Base-by-base conservation (phyloP, 306 rosid genomes). In the Vicia villosa region DNA sequence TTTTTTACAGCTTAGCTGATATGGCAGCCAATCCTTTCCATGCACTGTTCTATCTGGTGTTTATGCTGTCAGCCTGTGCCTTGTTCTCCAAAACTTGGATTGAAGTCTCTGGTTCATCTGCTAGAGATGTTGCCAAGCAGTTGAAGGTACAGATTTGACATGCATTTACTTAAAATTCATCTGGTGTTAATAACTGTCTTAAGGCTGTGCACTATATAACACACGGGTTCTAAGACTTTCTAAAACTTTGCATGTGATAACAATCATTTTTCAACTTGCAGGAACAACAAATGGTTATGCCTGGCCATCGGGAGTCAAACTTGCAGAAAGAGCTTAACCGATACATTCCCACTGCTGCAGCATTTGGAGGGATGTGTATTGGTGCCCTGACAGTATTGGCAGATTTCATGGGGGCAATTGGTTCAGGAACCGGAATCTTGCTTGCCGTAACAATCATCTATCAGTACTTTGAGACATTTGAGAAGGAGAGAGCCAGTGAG, bases 251-350 rank as follows among this genome's bases (percentile, higher is more conserved):
- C 95, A 89, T 72, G 97, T 96, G 0, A 96, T 92, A 19, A 92
- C 96, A n/a, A 92, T 89, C 79, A 92, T 92, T 58, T 89, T 89
- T 62, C 97, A 69, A 69, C 68, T 57, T 79, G 70, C 91, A 92
- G 98, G 98, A 92, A 70, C 98, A 92, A 89, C 96, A 87, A 87
- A 92, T 92, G 96, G 96, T 89, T 60, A 89, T 92, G 92, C 98
- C 96, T 8, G 96, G 95, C 40, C 98, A 92, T 64, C 86, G 96
- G 17, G 96, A 89, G 65, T 89, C 96, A 10, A 92, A 92, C 83
- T 76, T 92, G 74, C 96, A 92, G 83, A 92, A 84, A 68, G 95
- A 92, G 79, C 80, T 89, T 63, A 87, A 92, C 81, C 86, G 95
- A 61, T 89, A 92, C 82, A 92, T 92, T 21, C 96, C 98, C 63